Evolutionary conservation across 164 flowering plant genomes (phyloP).

Genomic region (Echeveria elegans): DNA sequence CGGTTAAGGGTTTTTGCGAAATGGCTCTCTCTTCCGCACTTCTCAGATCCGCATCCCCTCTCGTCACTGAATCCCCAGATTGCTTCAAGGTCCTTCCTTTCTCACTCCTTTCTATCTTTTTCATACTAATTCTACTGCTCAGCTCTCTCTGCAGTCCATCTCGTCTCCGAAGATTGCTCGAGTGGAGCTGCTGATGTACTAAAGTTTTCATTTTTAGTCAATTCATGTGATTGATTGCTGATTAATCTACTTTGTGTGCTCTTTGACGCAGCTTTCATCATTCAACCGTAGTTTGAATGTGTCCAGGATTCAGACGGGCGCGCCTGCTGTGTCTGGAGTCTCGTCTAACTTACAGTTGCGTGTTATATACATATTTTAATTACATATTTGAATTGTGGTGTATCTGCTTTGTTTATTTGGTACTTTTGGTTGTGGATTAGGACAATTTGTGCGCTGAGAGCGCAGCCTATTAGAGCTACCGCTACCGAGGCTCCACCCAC

Average conservation of each 20-base stretch:
- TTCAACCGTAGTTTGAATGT: neutral
- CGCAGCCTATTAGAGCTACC: constrained; percentile 65
- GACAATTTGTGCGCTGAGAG: constrained; percentile 22
- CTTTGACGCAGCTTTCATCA: neutral
- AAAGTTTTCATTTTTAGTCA: neutral
- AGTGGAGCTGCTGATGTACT: neutral
- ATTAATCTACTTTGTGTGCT: neutral
- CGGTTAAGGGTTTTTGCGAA: neutral
- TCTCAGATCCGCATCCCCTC: neutral
- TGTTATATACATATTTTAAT: neutral
- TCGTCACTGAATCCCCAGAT: neutral
- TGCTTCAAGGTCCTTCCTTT: neutral
- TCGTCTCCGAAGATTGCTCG: no score
- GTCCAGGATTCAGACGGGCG: neutral
- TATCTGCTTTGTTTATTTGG: neutral
- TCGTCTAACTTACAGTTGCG: neutral
- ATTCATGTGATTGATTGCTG: neutral
- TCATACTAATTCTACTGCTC: neutral
- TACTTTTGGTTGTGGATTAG: constrained; percentile 16
- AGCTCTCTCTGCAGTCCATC: neutral
- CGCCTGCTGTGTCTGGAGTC: neutral
- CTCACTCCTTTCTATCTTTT: neutral
- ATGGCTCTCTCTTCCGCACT: neutral
- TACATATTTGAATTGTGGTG: neutral
- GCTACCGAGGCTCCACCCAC: constrained; percentile 81